Evolutionary conservation across 768 basidiomycete genomes (phyloP), one percentile per base, ranked within the genome.

Genomic region (Boletus sp.): DNA sequence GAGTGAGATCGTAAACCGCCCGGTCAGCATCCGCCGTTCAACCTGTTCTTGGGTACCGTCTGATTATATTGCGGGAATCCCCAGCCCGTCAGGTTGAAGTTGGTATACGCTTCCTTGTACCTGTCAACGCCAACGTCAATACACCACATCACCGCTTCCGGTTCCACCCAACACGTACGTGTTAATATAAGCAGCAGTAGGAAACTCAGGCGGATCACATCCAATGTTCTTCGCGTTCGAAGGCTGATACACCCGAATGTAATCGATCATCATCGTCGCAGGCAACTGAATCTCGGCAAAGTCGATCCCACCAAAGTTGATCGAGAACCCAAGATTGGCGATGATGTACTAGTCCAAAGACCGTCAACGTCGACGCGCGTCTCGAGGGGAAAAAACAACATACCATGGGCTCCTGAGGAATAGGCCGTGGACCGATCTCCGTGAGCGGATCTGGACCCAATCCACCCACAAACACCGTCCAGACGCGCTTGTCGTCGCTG

Each of bases 171-270:
- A 29, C 18, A 78, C 79, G 67, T 69, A 89, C 85, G 80, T 75
- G 18, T 86, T 66, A 63, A 95, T 96, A 69, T 96, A 96, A 0
- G 79, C 72, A 11, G 76, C 69, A 0, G 94, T 97, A 0, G 94
- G 93, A 70, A 80, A 86, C 14, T 82, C 79, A 10, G 71, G 63
- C 5, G 93, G 91, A 64, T 93, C 89, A 61, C 85, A 87, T 14
- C 86, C 84, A 39, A 84, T 73, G 59, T 85, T 85, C 60, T 76
- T 71, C 10, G 68, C 62, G 55, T 74, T 70, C 50, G 76, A 69
- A 28, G 75, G 73, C 62, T 88, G 87, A 64, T 87, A 89, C 12
- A 96, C 89, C 2, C 94, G 83, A 55, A 95, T 84, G 56, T 85
- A 95, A 66, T 96, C 94, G 49, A 94, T 74, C 53, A 75, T 75